Conservation (phyloP, 2,329 filamentous ascomycete species). For the Microdochium trichocladiopsis region DNA sequence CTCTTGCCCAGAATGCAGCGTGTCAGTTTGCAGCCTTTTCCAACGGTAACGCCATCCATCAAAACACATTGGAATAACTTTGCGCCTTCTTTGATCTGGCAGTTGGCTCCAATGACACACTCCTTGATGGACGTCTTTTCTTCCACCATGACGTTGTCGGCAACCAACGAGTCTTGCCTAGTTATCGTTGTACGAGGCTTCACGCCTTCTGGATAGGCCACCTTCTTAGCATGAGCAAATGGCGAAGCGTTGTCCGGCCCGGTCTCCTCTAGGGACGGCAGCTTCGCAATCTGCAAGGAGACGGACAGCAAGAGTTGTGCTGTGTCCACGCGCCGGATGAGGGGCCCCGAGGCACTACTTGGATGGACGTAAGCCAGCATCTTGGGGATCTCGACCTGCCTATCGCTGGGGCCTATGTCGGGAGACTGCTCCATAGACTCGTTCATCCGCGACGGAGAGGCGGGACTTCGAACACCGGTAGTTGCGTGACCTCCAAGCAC, state of each 20-base stretch:
- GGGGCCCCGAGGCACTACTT: slow-evolving; percentile 41
- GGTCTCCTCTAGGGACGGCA: slow-evolving; percentile 62
- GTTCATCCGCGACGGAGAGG: not conserved
- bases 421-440: slow-evolving; percentile 4
- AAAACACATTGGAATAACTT: slow-evolving; percentile 81
- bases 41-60: slow-evolving; percentile 87
- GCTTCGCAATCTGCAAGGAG: slow-evolving; percentile 80
- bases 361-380: slow-evolving; percentile 80
- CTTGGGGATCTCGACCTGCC: slow-evolving; percentile 47
- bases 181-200: slow-evolving; percentile 77
- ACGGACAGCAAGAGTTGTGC: slow-evolving; percentile 73
- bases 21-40: slow-evolving; percentile 76
- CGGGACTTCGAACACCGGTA: slow-evolving; percentile 10
- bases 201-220: slow-evolving; percentile 77
- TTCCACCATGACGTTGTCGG: slow-evolving; percentile 81
- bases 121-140: slow-evolving; percentile 92
- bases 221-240: slow-evolving; percentile 71
- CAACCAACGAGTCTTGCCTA: slow-evolving; percentile 73
- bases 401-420: slow-evolving; percentile 13
- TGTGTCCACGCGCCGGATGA: slow-evolving; percentile 86
- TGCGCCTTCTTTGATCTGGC: slow-evolving; percentile 78
- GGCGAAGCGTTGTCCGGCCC: slow-evolving; percentile 54
- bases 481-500: slow-evolving; percentile 45
- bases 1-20: slow-evolving; percentile 80
- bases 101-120: slow-evolving; percentile 79